Percentiles rank a stretch among this genome's conserved stretches.
phyloP scores from a whole-genome alignment of 2,329 filamentous ascomycete genomes.

The Scleromitrula shiraiana region DNA sequence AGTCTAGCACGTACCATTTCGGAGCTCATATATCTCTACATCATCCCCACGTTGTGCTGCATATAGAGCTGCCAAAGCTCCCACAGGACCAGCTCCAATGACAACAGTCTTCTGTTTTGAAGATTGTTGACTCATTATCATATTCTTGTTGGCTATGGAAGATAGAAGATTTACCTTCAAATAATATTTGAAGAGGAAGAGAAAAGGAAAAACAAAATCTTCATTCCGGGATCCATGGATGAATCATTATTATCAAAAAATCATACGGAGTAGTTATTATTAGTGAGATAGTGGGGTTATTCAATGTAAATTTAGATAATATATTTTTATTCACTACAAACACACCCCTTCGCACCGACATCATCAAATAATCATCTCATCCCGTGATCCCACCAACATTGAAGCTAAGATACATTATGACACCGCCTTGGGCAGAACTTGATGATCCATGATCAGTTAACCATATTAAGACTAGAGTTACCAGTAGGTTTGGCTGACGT shows the following conservation, averaged over 20 bases:
- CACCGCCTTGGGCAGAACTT: constrained; percentile 2
- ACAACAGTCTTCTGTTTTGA: constrained; percentile 51
- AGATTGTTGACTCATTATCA: not conserved
- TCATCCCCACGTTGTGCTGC: constrained; percentile 80
- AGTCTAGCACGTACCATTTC: constrained; percentile 57
- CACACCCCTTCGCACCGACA: not conserved
- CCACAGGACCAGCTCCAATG: constrained; percentile 88
- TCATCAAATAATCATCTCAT: not conserved
- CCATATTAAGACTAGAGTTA: no score
- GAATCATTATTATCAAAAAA: constrained; percentile 4
- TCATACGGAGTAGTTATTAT: no score
- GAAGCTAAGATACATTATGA: not conserved
- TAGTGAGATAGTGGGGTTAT: not conserved
- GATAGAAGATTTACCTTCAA: not conserved
- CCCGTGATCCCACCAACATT: not conserved
- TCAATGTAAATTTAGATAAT: not conserved
- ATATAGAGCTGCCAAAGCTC: constrained; percentile 85
- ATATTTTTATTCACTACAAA: constrained; percentile 1
- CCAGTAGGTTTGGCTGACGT: no score
- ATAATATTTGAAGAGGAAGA: no score
- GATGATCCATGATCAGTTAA: no score
- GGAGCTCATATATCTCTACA: constrained; percentile 90
- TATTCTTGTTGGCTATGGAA: not conserved
- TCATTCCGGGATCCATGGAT: not conserved
- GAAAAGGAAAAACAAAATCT: not conserved